Base-by-base conservation (phyloP, 208 protist genomes). In the Crithidia sp. region DNA sequence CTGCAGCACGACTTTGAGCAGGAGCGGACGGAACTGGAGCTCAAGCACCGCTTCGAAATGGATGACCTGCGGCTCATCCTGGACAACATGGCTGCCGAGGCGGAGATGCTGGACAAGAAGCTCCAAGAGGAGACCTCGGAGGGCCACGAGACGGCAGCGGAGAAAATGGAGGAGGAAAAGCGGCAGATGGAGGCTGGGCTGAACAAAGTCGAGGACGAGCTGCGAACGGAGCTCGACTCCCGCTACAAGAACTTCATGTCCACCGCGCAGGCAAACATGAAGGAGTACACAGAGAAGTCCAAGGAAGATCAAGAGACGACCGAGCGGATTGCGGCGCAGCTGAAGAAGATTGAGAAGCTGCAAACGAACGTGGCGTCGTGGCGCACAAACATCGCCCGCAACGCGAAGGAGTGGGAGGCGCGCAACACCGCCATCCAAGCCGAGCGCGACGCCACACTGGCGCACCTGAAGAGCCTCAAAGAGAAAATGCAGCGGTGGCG, bases 231-330 rank as follows among this genome's bases (percentile, higher is more conserved):
- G 69, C 79, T 98, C 41, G 90, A 96, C 50, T 65, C 84, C 13
- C 86, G 92, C 12, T 96, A 98, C 84, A 96, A 96, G 78, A 87
- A 95, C 66, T 98, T 96, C 73, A 97, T 95, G 92, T 84, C 79
- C 5, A 94, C 93, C 9, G 92, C 89, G 8, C 95, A 98, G 81
- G 86, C 90, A 28, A 95, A 96, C 62, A 98, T 98, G 93, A 97
- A 98, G 75, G 92, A 98, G 72, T 98, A 98, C 80, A 95, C 95
- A 71, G 95, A 98, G 67, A 93, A 98, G 70, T 97, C 96, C 13
- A 98, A 98, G 65, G 92, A 97, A 59, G 96, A 99, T 75, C 81
- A 90, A 43, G 95, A 98, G 62, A 95, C 90, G 2, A 96, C 94
- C 16, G 88, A 96, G 66, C 82, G 81, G 60, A 98, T 96, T 68